Evolutionary conservation across 768 basidiomycete species (phyloP).

Genomic region (Termitomyces sp.): DNA sequence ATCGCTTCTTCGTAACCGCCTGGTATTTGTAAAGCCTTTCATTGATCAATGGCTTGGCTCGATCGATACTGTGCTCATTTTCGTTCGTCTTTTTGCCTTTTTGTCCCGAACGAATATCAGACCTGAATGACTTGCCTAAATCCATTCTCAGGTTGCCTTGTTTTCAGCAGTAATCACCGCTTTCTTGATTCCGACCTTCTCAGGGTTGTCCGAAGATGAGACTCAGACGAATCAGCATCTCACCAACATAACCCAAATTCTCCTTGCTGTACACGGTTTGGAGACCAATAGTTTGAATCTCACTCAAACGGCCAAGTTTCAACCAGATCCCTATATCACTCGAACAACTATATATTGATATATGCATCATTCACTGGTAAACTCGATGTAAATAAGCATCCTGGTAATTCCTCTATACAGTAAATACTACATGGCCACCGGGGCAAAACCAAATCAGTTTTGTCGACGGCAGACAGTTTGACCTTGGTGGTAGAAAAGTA

Average conservation of each 20-base stretch:
- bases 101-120: not conserved
- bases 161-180: slow-evolving; percentile 17
- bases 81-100: slow-evolving; percentile 1
- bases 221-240: slow-evolving; percentile 15
- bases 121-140: not conserved
- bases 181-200: slow-evolving; percentile 12
- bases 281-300: not conserved
- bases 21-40: slow-evolving; percentile 7
- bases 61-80: slow-evolving; percentile 11
- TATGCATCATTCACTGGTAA: not conserved
- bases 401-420: no score
- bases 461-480: no score
- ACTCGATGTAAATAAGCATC: no score
- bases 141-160: slow-evolving; percentile 10
- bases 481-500: no score
- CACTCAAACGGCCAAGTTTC: not conserved
- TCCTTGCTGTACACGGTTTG: not conserved
- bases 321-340: slow-evolving; percentile 6
- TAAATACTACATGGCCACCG: no score
- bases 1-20: slow-evolving; percentile 5
- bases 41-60: slow-evolving; percentile 14
- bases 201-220: slow-evolving; percentile 4
- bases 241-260: slow-evolving; percentile 13
- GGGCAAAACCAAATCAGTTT: no score
- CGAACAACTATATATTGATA: slow-evolving; percentile 17